Evolutionary conservation across 2,329 filamentous ascomycete species (phyloP).

Genomic region (Aspergillus sp.): DNA sequence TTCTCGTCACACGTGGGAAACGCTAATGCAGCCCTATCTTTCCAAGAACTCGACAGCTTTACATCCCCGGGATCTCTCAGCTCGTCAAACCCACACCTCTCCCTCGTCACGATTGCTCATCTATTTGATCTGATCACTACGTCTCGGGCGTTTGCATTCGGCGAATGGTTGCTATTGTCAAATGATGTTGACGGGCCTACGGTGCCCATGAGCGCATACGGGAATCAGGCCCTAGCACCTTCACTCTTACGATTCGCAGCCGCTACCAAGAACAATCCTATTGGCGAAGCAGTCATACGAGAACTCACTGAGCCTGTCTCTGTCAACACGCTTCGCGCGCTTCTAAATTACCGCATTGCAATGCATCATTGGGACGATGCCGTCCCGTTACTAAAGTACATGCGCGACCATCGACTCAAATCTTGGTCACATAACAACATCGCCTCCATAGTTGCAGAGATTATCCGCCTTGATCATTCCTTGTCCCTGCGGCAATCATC

Average conservation of each 20-base stretch:
- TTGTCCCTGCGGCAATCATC: conserved; percentile 11
- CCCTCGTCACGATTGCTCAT: conserved; percentile 48
- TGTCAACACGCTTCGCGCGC: conserved; percentile 35
- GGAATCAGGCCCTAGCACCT: conserved; percentile 49
- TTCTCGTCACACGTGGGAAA: conserved; percentile 28
- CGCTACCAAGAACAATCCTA: conserved; percentile 45
- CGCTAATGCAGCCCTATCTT: conserved; percentile 15
- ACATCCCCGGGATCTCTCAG: conserved; percentile 21
- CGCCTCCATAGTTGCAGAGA: conserved; percentile 37
- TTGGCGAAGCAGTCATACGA: conserved; percentile 31
- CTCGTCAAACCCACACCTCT: conserved; percentile 41
- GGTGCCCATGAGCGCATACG: conserved; percentile 48
- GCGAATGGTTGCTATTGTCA: conserved; percentile 54
- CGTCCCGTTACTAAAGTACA: conserved; percentile 31
- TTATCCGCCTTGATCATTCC: conserved; percentile 39
- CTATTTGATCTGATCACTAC: conserved; percentile 53
- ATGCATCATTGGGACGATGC: conserved; percentile 35
- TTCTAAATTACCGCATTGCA: conserved; percentile 35
- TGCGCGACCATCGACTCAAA: conserved; percentile 33
- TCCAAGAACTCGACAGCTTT: conserved; percentile 19
- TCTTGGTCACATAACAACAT: conserved; percentile 42
- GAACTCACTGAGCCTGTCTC: conserved; percentile 34
- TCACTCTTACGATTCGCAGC: conserved; percentile 57
- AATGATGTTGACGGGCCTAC: conserved; percentile 56
- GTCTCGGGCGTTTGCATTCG: conserved; percentile 49